Evolutionary conservation across 768 basidiomycete genomes (phyloP).

Genomic region (Suillus luteus): DNA sequence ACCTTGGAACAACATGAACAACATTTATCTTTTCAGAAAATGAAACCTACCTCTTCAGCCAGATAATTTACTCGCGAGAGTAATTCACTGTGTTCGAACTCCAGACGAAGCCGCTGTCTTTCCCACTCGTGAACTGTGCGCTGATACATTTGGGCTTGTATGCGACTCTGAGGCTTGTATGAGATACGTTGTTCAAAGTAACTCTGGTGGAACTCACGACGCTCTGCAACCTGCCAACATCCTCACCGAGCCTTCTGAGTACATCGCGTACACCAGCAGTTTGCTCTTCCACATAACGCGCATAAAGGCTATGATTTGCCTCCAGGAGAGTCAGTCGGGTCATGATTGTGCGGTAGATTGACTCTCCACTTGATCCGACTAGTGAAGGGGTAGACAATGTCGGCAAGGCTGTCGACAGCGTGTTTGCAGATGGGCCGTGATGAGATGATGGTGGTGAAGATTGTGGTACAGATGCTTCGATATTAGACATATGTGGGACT

Average conservation of each 20-base stretch:
- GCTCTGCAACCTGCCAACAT: slow-evolving; percentile 76
- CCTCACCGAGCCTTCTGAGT: slow-evolving; percentile 71
- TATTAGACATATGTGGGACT: neutral
- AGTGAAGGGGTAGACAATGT: neutral
- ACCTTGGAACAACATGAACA: slow-evolving; percentile 49
- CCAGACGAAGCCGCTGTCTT: slow-evolving; percentile 61
- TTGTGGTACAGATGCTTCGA: slow-evolving; percentile 2
- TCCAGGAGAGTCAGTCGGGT: slow-evolving; percentile 87
- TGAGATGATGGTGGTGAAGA: slow-evolving; percentile 1
- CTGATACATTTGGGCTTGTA: slow-evolving; percentile 67
- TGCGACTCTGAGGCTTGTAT: slow-evolving; percentile 51
- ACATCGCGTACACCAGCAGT: slow-evolving; percentile 72
- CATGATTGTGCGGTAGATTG: slow-evolving; percentile 96
- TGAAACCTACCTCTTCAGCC: slow-evolving; percentile 67
- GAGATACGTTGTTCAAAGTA: neutral
- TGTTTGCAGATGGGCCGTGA: slow-evolving; percentile 12
- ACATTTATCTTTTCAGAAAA: neutral
- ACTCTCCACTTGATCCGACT: slow-evolving; percentile 59
- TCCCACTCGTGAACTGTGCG: slow-evolving; percentile 70
- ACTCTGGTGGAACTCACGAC: slow-evolving; percentile 48
- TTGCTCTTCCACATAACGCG: slow-evolving; percentile 89
- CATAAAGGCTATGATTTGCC: slow-evolving; percentile 82
- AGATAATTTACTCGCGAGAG: slow-evolving; percentile 72
- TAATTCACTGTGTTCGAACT: slow-evolving; percentile 71
- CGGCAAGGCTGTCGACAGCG: neutral